Evolutionary conservation across 2,329 filamentous ascomycete species (phyloP).

Genomic region (Sclerotinia spermophila): DNA sequence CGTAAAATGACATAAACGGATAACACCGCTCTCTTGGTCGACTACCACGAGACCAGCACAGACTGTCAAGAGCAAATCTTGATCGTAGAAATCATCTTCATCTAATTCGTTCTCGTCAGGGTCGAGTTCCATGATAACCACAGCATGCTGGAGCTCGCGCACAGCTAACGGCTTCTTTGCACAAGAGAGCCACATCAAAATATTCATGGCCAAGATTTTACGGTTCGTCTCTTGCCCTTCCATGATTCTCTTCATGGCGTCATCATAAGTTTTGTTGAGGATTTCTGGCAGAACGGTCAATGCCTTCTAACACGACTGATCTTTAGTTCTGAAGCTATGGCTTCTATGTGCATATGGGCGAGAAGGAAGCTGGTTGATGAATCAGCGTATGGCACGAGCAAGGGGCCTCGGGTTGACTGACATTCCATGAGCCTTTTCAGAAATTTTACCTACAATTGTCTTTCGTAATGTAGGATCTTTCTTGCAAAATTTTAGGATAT

Average conservation of each 20-base stretch:
- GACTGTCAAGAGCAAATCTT: constrained; percentile 21
- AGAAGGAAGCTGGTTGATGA: constrained; percentile 22
- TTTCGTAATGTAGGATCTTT: constrained; percentile 2
- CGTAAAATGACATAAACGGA: constrained; percentile 33
- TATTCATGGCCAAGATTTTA: constrained; percentile 7
- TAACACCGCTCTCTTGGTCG: constrained; percentile 28
- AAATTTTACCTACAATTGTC: constrained; percentile 2
- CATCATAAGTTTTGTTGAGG: constrained; percentile 37
- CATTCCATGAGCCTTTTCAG: constrained; percentile 18
- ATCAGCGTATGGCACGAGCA: neutral
- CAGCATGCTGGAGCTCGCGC: constrained; percentile 42
- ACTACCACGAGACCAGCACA: constrained; percentile 32
- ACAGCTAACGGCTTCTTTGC: constrained; percentile 38
- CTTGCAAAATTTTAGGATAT: constrained; percentile 15
- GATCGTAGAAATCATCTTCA: constrained; percentile 29
- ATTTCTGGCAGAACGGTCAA: constrained; percentile 32
- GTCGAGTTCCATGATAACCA: constrained; percentile 39
- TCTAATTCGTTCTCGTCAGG: constrained; percentile 32
- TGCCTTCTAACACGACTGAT: constrained; percentile 32
- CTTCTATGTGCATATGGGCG: constrained; percentile 39
- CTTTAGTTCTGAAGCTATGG: constrained; percentile 32
- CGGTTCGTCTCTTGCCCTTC: constrained; percentile 21
- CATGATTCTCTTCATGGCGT: constrained; percentile 40
- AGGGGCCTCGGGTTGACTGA: neutral
- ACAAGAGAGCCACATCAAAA: constrained; percentile 41